phyloP scores from a whole-genome alignment of 1,284 basidiomycete species.

The Papiliotrema flavescens region DNA sequence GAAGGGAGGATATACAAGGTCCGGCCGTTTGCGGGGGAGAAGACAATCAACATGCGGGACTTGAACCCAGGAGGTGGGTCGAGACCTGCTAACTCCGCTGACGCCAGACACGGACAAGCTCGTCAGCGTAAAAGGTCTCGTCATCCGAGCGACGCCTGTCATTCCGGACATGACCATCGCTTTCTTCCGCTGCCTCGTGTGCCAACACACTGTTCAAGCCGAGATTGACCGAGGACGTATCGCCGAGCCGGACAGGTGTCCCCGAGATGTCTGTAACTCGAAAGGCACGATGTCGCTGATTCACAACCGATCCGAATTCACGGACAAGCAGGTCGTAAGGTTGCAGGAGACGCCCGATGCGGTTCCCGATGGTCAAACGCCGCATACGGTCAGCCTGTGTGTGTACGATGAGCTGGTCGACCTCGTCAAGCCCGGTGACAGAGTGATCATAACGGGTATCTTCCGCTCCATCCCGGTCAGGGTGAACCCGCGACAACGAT shows the following conservation, averaged over 20 bases:
- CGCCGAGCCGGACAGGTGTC: constrained; percentile 84
- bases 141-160: constrained; percentile 94
- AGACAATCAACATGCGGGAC: constrained; percentile 80
- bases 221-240: constrained; percentile 97
- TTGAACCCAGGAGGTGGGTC: constrained; percentile 78
- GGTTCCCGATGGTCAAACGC: constrained; percentile 96
- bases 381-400: constrained; percentile 92
- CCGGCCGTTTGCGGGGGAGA: constrained; percentile 76
- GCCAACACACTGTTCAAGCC: constrained; percentile 88
- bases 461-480: constrained; percentile 92
- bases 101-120: constrained; percentile 90
- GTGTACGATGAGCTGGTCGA: constrained; percentile 98
- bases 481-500: constrained; percentile 85
- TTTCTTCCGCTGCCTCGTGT: constrained; percentile 96
- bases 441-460: constrained; percentile 86
- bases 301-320: constrained; percentile 95
- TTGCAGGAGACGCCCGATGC: constrained; percentile 97
- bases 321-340: constrained; percentile 90
- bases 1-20: constrained; percentile 83
- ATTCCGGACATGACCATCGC: constrained; percentile 93
- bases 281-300: constrained; percentile 89
- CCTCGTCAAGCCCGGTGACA: constrained; percentile 88
- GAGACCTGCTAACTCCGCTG: constrained; percentile 1
- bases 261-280: constrained; percentile 83
- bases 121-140: constrained; percentile 90